Conservation (phyloP, 495 filamentous ascomycete genomes). For the Aspergillus ellipticus region DNA sequence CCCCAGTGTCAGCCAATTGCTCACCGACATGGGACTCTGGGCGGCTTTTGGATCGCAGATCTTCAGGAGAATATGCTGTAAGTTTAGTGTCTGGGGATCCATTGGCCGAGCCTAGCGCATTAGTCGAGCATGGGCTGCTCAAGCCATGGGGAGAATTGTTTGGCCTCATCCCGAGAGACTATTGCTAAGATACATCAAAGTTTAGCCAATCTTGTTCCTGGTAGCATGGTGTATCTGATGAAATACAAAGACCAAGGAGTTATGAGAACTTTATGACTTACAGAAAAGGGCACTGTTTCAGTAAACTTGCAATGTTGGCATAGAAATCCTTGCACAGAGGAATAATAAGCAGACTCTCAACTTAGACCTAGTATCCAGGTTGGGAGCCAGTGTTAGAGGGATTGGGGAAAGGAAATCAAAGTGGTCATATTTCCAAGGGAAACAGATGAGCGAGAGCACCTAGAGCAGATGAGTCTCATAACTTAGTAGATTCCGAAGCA, state of each 20-base stretch:
- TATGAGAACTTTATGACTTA: not conserved
- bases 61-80: constrained; percentile 62
- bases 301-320: not conserved
- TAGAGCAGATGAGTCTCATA: not conserved
- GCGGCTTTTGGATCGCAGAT: constrained; percentile 26
- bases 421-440: not conserved
- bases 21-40: constrained; percentile 13
- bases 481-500: not conserved
- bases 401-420: not conserved
- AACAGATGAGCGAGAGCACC: not conserved
- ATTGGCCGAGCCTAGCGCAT: constrained; percentile 50
- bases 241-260: not conserved
- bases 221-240: not conserved
- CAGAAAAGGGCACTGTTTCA: not conserved
- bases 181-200: not conserved
- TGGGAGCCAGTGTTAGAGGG: not conserved
- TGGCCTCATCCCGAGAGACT: constrained; percentile 19
- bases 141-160: constrained; percentile 24
- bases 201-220: not conserved
- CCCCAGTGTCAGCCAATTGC: constrained; percentile 13
- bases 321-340: not conserved
- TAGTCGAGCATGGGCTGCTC: constrained; percentile 57
- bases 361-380: not conserved
- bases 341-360: not conserved
- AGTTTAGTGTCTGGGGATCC: constrained; percentile 61